Conservation (phyloP, 495 filamentous ascomycete species). For the Xylaria nigripes region DNA sequence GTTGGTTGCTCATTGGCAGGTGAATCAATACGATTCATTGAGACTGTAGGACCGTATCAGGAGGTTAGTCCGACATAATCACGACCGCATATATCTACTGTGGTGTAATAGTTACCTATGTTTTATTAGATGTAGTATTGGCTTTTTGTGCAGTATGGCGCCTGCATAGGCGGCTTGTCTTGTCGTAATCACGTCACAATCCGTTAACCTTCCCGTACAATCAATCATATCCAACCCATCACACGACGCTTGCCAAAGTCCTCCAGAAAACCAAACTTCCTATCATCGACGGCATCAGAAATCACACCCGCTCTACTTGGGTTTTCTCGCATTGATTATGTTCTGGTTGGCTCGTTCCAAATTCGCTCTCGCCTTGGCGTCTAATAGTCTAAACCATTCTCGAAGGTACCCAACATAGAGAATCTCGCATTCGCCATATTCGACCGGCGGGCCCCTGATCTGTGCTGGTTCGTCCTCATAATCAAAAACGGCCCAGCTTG, state of each 20-base stretch:
- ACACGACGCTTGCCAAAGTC: background rate
- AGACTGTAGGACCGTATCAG: background rate
- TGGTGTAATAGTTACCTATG: background rate
- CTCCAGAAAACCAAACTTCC: background rate
- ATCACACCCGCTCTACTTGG: slow-evolving; percentile 2
- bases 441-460: slow-evolving; percentile 39
- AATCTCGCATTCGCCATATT: slow-evolving; percentile 31
- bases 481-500: slow-evolving; percentile 59
- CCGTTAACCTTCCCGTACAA: background rate
- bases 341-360: slow-evolving; percentile 36
- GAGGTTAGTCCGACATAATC: background rate
- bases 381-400: slow-evolving; percentile 35
- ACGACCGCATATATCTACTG: background rate
- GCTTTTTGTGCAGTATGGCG: too few species aligned
- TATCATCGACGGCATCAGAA: background rate
- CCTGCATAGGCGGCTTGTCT: background rate
- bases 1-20: background rate
- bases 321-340: slow-evolving; percentile 22
- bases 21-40: background rate
- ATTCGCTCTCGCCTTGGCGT: slow-evolving; percentile 29
- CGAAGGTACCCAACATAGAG: slow-evolving; percentile 27
- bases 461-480: slow-evolving; percentile 28
- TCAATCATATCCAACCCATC: background rate
- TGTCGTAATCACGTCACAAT: background rate
- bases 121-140: too few species aligned